Base-by-base conservation (phyloP, 208 protist species). In the Acanthamoeba royreba region DNA sequence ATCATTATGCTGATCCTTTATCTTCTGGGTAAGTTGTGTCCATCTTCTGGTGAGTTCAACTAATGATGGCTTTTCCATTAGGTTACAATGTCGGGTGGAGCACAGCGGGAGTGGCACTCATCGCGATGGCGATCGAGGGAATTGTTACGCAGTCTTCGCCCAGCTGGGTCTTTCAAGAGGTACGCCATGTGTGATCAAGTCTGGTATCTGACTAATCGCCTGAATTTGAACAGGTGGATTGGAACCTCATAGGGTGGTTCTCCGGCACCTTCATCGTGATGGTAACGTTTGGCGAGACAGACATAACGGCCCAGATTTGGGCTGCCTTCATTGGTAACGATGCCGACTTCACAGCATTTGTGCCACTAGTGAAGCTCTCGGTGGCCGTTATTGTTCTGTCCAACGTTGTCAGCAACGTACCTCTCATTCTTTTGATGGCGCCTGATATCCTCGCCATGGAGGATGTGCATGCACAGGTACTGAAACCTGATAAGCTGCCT, bases 321-420 rank as follows among this genome's bases (percentile, higher is more conserved):
- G 22, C 38, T 4, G 33, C 3, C 38, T 81, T 81, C 38, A 47
- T 81, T 42, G 38, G 69, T 42, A 28, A 13, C 33, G 40, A 47
- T 38, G 69, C 69, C 38, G 11, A 81, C 4, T 81, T 81, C 69
- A 47, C 69, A 22, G 7, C 69, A 33, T n/a, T 81, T 28, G 38
- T 31, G 38, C 69, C 69, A 42, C 69, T 81, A 22, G 8, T 81
- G 38, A 81, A 81, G 38, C 69, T 81, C 69, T 49, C 69, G 15
- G 38, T 47, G 5, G 69, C 69, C 33, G 69, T 81, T 17, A 33
- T 81, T 42, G 38, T 81, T 8, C 69, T 81, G 40, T 81, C 69
- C 69, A 81, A 81, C 69, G 47, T 81, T 42, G 69, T 81, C 4
- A 81, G 69, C 69, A 81, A 81, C 69, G 69, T 81, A 19, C 69